Evolutionary conservation across 139 green algal species (phyloP).

Genomic region (Gonium pectorale): DNA sequence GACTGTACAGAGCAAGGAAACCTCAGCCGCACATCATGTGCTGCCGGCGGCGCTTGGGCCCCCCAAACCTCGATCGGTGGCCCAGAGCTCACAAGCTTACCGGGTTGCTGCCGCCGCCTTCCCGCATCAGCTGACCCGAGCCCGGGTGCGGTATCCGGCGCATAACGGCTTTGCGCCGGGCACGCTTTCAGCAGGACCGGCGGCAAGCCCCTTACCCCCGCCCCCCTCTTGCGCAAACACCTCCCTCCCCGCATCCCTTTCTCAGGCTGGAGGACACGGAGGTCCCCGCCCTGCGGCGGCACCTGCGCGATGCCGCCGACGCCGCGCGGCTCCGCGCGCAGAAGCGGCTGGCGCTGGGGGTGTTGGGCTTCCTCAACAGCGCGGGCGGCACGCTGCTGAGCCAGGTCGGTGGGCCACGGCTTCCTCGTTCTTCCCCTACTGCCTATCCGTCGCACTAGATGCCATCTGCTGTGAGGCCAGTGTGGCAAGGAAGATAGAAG

Average conservation of each 20-base stretch:
- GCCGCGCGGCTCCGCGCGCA: background rate
- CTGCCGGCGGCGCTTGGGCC: too few relatives aligned
- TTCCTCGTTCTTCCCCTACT: background rate
- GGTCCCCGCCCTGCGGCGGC: background rate
- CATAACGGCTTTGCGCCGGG: background rate
- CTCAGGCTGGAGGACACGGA: constrained; percentile 1
- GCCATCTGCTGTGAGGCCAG: background rate
- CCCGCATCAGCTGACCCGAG: too few relatives aligned
- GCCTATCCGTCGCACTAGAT: background rate
- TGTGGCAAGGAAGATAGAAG: background rate
- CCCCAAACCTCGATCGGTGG: too few relatives aligned
- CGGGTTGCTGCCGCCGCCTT: too few relatives aligned
- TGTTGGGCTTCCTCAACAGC: background rate
- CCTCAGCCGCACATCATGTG: too few relatives aligned
- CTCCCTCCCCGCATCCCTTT: background rate
- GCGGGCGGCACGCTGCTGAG: background rate
- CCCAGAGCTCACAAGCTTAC: too few relatives aligned
- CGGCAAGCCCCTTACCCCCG: background rate
- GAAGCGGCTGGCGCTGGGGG: background rate
- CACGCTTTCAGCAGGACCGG: background rate
- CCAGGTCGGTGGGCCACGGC: background rate
- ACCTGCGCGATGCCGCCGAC: background rate
- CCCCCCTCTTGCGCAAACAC: background rate
- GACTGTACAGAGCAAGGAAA: background rate
- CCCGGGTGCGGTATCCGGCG: background rate